Evolutionary conservation across 169 alveolate species (phyloP), one percentile per base, ranked within the genome.

Genomic region (Besnoitia besnoiti): DNA sequence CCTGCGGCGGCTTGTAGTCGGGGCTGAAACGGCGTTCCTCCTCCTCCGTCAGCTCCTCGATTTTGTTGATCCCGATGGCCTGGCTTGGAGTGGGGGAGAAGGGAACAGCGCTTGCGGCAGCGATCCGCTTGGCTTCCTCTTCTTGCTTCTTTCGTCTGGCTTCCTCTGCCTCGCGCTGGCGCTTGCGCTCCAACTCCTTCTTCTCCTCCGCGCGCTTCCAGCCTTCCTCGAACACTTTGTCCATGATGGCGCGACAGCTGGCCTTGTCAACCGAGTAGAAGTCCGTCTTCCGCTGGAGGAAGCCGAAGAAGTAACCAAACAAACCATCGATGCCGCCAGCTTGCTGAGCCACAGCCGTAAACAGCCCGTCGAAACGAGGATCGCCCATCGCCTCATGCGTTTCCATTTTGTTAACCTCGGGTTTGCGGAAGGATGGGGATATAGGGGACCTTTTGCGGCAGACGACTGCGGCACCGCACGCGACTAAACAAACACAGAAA

Each of bases 281-380:
- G 95, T 98, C 99, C 37, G 99, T 98, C 95, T 98, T 98, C 75
- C 99, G 94, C 77, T 97, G 96, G 93, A 99, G 96, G 95, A 99
- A 99, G 27, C 99, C 98, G 95, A 98, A 99, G 91, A 99, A 95
- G 80, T 95, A 93, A 90, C 98, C 98, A 94, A 98, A 96, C 91
- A 98, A 97, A 42, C 95, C 96, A 50, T 99, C 99, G 59, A 99
- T 98, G 39, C 99, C 99, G 73, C 98, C 97, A 39, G 98, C 97
- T 93, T 98, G 98, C 92, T 93, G 95, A 21, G 96, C 96, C 2
- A 94, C 91, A 37, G 93, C 85, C 75, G 91, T 76, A 49, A 92
- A 93, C 89, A 94, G 67, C n/a, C 93, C 94, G 85, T 94, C 96
- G 89, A 89, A 94, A 46, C 94, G 94, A 37, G 35, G 39, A 59